Evolutionary conservation across 805 yeast species (phyloP).

Genomic region (Saturnispora zaruensis): DNA sequence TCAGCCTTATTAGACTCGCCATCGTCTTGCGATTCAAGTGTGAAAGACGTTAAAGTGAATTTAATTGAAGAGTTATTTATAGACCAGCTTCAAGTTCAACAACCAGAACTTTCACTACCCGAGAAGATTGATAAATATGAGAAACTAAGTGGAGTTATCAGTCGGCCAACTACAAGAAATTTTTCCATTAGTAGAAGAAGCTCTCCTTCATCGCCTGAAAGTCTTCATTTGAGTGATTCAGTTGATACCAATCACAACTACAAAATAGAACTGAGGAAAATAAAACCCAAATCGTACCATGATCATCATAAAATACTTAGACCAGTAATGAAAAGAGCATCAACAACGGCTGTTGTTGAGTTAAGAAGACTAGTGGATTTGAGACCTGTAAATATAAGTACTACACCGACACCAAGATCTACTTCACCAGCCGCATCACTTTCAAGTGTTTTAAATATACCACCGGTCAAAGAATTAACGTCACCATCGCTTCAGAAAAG

Average conservation of each 20-base stretch:
- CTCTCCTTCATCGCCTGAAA: constrained; percentile 10
- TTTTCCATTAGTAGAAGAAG: constrained; percentile 12
- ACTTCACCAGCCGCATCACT: constrained; percentile 2
- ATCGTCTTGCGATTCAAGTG: constrained; percentile 11
- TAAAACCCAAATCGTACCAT: not conserved
- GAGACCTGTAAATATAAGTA: not conserved
- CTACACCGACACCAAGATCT: not conserved
- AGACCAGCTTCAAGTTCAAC: not conserved
- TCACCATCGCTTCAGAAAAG: not conserved
- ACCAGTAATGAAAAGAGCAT: constrained; percentile 10
- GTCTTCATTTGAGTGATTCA: not conserved
- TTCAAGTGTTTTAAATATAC: not conserved
- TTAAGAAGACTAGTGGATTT: constrained; percentile 12
- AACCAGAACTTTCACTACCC: constrained; percentile 14
- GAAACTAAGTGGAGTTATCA: constrained; percentile 21
- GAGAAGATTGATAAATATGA: constrained; percentile 26
- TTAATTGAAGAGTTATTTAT: not conserved
- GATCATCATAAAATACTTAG: constrained; percentile 7
- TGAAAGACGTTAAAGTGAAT: not conserved
- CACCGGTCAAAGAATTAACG: not conserved
- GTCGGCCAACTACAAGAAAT: constrained; percentile 1
- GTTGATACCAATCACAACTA: constrained; percentile 2
- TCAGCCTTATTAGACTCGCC: constrained; percentile 13
- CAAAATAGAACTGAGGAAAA: not conserved
- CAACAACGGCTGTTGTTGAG: constrained; percentile 8